Conservation (phyloP, 345 rosid species). For the Eutrema yunnanense region DNA sequence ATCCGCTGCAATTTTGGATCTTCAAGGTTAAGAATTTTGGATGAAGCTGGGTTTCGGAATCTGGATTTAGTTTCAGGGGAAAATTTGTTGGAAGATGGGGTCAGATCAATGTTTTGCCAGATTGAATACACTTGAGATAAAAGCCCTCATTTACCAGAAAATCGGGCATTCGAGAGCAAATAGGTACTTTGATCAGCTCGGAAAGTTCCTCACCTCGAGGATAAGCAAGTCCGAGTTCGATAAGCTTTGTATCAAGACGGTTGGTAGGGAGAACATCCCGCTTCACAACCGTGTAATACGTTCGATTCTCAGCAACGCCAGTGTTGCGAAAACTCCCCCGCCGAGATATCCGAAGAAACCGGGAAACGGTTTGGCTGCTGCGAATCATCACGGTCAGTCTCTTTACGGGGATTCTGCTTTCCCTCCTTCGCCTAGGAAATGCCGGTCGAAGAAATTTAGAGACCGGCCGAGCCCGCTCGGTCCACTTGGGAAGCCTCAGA, state of each 20-base stretch:
- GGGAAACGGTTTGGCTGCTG: not conserved
- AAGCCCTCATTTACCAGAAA: conserved; percentile 26
- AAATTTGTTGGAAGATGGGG: conserved; percentile 1
- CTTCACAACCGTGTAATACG: conserved; percentile 69
- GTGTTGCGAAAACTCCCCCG: conserved; percentile 43
- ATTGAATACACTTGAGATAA: conserved; percentile 7
- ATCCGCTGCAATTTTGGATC: conserved; percentile 6
- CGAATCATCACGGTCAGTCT: not conserved
- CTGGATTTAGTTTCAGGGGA: conserved; percentile 8
- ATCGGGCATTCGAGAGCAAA: conserved; percentile 69
- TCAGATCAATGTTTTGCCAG: conserved; percentile 10
- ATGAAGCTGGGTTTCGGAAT: not conserved
- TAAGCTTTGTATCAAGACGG: conserved; percentile 43
- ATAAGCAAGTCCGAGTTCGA: conserved; percentile 66
- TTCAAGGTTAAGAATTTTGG: not conserved
- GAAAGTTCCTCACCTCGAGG: conserved; percentile 50
- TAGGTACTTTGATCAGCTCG: conserved; percentile 64
- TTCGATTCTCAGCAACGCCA: conserved; percentile 70
- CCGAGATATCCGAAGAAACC: conserved; percentile 28
- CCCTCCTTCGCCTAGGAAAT: conserved; percentile 67
- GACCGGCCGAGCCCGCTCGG: conserved; percentile 83
- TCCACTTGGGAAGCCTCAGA: conserved; percentile 80
- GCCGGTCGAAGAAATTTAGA: conserved; percentile 60
- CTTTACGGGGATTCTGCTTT: conserved; percentile 42
- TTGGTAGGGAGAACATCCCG: conserved; percentile 62